phyloP scores from a whole-genome alignment of 768 basidiomycete species.

The Auriscalpium microsporum region DNA sequence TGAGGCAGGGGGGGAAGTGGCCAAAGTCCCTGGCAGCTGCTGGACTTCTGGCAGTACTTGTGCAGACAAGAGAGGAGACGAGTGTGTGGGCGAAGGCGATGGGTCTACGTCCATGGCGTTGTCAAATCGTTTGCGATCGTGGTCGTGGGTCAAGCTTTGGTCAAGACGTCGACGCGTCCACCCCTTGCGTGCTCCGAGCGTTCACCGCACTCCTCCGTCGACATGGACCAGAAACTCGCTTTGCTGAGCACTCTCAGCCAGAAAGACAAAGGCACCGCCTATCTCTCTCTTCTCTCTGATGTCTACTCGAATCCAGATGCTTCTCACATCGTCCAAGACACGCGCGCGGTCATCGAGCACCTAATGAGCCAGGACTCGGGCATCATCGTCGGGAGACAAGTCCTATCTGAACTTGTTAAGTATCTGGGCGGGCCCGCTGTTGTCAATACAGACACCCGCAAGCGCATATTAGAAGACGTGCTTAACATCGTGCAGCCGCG shows the following conservation, averaged over 20 bases:
- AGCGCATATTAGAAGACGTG: conserved; percentile 69
- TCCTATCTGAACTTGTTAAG: conserved; percentile 78
- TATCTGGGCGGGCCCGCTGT: conserved; percentile 49
- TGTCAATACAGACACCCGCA: conserved; percentile 47
- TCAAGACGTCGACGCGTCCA: no score
- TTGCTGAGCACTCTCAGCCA: conserved; percentile 59
- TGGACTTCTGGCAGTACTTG: no score
- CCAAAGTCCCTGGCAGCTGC: no score
- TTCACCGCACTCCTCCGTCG: no score
- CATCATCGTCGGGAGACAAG: conserved; percentile 82
- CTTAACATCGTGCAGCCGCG: conserved; percentile 64
- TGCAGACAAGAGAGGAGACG: no score
- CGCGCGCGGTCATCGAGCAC: conserved; percentile 68
- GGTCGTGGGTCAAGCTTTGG: no score
- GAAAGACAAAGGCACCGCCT: conserved; percentile 79
- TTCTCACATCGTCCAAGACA: conserved; percentile 38
- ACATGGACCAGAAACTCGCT: conserved; percentile 60
- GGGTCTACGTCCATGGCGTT: no score
- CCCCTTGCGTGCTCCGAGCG: no score
- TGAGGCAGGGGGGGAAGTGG: not conserved
- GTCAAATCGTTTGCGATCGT: no score
- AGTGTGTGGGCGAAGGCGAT: no score
- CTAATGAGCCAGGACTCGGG: conserved; percentile 78
- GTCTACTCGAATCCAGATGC: conserved; percentile 47
- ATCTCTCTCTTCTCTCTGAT: conserved; percentile 58